Evolutionary conservation across 1,139 yeast genomes (phyloP), one percentile per base, ranked within the genome.

Genomic region (Pichia sp.): DNA sequence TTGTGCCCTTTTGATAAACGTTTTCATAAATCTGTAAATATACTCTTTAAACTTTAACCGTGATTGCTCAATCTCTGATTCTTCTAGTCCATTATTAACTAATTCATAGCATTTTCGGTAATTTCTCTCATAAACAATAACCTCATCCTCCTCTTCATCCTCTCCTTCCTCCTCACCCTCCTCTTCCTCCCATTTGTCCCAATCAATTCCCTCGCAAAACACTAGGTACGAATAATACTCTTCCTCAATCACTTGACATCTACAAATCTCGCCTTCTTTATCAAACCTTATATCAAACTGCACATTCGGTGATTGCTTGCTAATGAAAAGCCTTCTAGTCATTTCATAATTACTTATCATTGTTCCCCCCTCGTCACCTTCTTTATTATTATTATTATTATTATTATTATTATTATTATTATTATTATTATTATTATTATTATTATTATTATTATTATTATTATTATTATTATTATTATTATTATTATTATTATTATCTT

Each of bases 281-380:
- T 49, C 54, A 43, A 49, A 59, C 2, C 40, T 35, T 4, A 60
- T 34, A 2, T 54, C 51, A 41, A 64, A 61, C 42, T 61, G 66
- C 12, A 64, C 49, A 37, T 60, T 63, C 5, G 63, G 61, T 14
- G 56, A 53, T 19, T 59, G 56, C 4, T 52, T 49, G 21, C 56
- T 45, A 21, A 50, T 54, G 43, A 52, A 57, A 5, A 59, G 41
- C 2, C 54, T 45, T 12, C 28, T 32, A 5, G 42, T 38, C 12
- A 31, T 35, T 21, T 40, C 40, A 22, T 20, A 31, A 12, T 52
- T 49, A 19, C 28, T 33, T 8, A 44, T 19, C n/a, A n/a, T n/a
- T n/a, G n/a, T n/a, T n/a, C n/a, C n/a, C n/a, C n/a, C n/a, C n/a
- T n/a, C n/a, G n/a, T n/a, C n/a, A n/a, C n/a, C n/a, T n/a, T n/a